These are phyloP conservation scores for Thuidium tamariscinum DNA, from an alignment of 225 moss, liverwort and hornwort species.

Conservation along the genomic window DNA sequence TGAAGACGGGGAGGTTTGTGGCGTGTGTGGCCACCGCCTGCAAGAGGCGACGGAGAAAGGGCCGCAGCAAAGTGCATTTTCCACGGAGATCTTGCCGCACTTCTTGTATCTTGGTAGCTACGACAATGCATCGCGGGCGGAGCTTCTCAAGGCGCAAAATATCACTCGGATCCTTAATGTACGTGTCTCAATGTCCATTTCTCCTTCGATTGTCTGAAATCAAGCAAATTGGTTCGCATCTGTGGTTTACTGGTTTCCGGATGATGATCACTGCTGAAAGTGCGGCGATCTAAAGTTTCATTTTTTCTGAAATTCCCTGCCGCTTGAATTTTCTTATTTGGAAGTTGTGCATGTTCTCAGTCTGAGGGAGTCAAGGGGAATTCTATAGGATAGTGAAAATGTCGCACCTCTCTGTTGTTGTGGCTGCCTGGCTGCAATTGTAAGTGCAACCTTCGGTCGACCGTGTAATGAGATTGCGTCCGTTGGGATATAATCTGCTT, in stretches of 20 bases:
- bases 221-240: not conserved
- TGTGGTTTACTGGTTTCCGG: not conserved
- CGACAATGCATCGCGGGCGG: conserved; percentile 63
- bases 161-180: conserved; percentile 94
- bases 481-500: not conserved
- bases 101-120: conserved; percentile 98
- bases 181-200: not conserved
- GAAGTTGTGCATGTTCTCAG: not conserved
- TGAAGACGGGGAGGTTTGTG: conserved; percentile 95
- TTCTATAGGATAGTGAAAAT: not conserved
- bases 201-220: not conserved
- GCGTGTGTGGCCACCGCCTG: conserved; percentile 84
- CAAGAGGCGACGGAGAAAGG: conserved; percentile 93
- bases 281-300: not conserved
- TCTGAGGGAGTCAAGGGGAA: not conserved
- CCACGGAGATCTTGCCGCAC: conserved; percentile 78
- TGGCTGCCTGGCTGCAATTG: not conserved
- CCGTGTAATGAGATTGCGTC: not conserved
- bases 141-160: conserved; percentile 67
- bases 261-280: not conserved
- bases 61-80: conserved; percentile 85
- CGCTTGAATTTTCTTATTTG: not conserved
- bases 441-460: not conserved
- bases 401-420: not conserved
- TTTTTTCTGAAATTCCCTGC: not conserved